Conservation (phyloP, 192 early-diverging fungal genomes). For the Gonapodya prolifera region DNA sequence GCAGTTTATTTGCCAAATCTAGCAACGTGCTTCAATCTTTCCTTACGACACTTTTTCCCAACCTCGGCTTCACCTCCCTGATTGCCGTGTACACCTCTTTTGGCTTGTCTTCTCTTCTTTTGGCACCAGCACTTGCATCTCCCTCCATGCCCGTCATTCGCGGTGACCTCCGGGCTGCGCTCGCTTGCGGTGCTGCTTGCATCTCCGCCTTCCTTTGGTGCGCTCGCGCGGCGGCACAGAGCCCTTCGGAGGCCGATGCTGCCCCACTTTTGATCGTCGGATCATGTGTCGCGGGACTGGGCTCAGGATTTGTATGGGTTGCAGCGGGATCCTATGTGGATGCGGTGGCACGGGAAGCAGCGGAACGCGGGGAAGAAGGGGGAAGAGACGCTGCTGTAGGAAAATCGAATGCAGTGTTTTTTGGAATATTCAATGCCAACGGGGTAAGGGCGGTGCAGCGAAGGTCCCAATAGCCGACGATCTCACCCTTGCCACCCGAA, state of each 20-base stretch:
- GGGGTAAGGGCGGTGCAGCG: background rate
- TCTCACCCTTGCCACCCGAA: too few species aligned
- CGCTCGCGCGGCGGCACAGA: background rate
- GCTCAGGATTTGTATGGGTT: background rate
- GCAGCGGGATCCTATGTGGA: background rate
- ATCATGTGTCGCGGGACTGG: background rate
- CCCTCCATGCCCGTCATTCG: background rate
- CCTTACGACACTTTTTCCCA: conserved; percentile 3
- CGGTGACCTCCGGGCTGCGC: background rate
- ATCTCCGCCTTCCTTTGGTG: background rate
- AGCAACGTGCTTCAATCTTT: background rate
- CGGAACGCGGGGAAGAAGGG: background rate
- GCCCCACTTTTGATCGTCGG: background rate
- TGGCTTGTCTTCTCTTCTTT: background rate
- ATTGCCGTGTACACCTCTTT: background rate
- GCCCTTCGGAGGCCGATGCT: background rate
- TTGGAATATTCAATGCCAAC: background rate
- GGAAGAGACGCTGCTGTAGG: background rate
- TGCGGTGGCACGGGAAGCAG: background rate
- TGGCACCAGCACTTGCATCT: background rate
- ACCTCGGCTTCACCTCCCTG: background rate
- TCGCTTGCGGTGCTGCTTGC: background rate
- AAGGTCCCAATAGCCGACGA: background rate
- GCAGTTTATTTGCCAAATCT: too few species aligned
- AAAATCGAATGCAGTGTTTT: background rate